These are phyloP conservation scores for Leccinum angustisporum DNA, from an alignment of 1,284 basidiomycete species.

Conservation along the genomic window DNA sequence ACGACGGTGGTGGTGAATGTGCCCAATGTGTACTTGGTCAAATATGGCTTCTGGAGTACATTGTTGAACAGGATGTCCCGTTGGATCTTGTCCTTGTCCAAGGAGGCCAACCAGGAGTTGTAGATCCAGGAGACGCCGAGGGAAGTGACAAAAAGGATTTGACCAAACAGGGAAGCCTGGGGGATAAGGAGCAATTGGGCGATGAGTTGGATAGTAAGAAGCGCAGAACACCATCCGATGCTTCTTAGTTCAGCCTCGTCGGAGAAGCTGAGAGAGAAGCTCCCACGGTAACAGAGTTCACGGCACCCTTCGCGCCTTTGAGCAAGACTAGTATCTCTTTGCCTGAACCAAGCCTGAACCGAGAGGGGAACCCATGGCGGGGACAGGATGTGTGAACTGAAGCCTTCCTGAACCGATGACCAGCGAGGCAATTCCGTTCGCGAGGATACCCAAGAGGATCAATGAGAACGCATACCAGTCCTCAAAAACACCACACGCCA, in stretches of 20 bases:
- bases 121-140: background rate
- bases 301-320: slow-evolving; percentile 30
- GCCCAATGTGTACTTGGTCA: background rate
- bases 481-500: slow-evolving; percentile 20
- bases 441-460: slow-evolving; percentile 34
- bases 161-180: no score
- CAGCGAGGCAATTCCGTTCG: slow-evolving; percentile 29
- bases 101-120: background rate
- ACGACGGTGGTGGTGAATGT: background rate
- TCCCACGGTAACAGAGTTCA: slow-evolving; percentile 32
- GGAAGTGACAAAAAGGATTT: slow-evolving; percentile 3
- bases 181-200: slow-evolving; percentile 1
- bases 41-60: fast-evolving
- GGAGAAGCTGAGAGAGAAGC: slow-evolving; percentile 27
- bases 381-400: slow-evolving; percentile 27
- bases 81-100: background rate
- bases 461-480: slow-evolving; percentile 33
- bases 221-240: slow-evolving; percentile 23
- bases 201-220: background rate
- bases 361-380: slow-evolving; percentile 26
- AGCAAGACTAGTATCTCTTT: slow-evolving; percentile 24
- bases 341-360: slow-evolving; percentile 28
- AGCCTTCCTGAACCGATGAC: slow-evolving; percentile 33
- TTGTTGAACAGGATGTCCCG: background rate
- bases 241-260: slow-evolving; percentile 22